A percentile compares a stretch with the other conserved stretches of the same genome.
phyloP scores from a whole-genome alignment of 2,329 filamentous ascomycete genomes.

The Allantophomopsis cytisporea region DNA sequence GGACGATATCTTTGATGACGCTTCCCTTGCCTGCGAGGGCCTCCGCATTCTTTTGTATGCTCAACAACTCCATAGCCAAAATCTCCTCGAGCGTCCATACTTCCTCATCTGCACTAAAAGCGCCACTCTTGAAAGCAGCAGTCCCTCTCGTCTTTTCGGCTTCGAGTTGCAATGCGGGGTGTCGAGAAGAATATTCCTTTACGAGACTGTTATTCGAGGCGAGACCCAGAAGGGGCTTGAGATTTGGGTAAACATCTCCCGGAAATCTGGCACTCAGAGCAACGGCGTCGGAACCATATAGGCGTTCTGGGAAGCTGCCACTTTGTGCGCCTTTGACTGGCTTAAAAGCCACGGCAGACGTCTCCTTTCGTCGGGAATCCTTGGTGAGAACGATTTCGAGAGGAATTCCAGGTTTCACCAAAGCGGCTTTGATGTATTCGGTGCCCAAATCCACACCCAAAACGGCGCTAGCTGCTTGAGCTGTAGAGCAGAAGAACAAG shows the following conservation, averaged over 20 bases:
- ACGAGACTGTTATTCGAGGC: slow-evolving; percentile 45
- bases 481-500: slow-evolving; percentile 17
- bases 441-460: slow-evolving; percentile 90
- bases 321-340: slow-evolving; percentile 53
- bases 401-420: slow-evolving; percentile 93
- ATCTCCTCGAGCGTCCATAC: slow-evolving; percentile 79
- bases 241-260: slow-evolving; percentile 84
- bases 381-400: slow-evolving; percentile 97
- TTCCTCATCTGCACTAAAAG: slow-evolving; percentile 46
- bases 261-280: slow-evolving; percentile 80
- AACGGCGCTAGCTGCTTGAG: slow-evolving; percentile 46
- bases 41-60: slow-evolving; percentile 81
- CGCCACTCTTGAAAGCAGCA: slow-evolving; percentile 68
- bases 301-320: slow-evolving; percentile 69
- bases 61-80: slow-evolving; percentile 90
- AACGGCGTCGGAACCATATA: slow-evolving; percentile 85
- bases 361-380: slow-evolving; percentile 93
- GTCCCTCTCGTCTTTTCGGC: slow-evolving; percentile 48
- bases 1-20: slow-evolving; percentile 65
- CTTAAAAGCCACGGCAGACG: slow-evolving; percentile 86
- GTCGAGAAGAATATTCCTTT: slow-evolving; percentile 57
- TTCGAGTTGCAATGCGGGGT: slow-evolving; percentile 65
- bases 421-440: slow-evolving; percentile 88
- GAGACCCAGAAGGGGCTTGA: slow-evolving; percentile 82
- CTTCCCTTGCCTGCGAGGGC: slow-evolving; percentile 62